Evolutionary conservation across 345 rosid genomes (phyloP).

Genomic region (Adansonia digitata): DNA sequence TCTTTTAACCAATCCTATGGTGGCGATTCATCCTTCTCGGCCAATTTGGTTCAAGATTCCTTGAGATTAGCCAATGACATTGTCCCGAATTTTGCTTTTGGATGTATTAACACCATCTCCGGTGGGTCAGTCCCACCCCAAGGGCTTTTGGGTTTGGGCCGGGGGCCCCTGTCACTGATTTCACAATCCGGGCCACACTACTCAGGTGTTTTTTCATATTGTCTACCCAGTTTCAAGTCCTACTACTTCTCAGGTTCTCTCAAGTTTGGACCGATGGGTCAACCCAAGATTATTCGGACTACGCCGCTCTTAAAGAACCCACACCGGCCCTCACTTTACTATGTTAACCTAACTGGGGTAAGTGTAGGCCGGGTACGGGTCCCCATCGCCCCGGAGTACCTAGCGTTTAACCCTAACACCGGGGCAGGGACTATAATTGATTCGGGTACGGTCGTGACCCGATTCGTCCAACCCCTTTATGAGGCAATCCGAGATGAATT

Average conservation of each 20-base stretch:
- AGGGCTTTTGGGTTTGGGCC: slow-evolving; percentile 81
- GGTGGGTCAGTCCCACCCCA: slow-evolving; percentile 78
- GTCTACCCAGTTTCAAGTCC: slow-evolving; percentile 81
- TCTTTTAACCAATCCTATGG: slow-evolving; percentile 88
- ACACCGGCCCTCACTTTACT: slow-evolving; percentile 82
- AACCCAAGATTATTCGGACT: slow-evolving; percentile 55
- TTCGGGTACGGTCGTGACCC: slow-evolving; percentile 85
- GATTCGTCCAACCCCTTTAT: slow-evolving; percentile 59
- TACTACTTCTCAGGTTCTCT: slow-evolving; percentile 86
- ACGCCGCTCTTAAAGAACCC: slow-evolving; percentile 68
- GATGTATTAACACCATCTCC: slow-evolving; percentile 50
- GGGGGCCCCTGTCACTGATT: slow-evolving; percentile 69
- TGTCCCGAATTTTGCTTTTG: slow-evolving; percentile 52
- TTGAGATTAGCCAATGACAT: slow-evolving; percentile 42
- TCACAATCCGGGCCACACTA: slow-evolving; percentile 63
- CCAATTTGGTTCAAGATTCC: slow-evolving; percentile 57
- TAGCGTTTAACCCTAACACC: slow-evolving; percentile 51
- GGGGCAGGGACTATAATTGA: slow-evolving; percentile 88
- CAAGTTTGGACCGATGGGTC: slow-evolving; percentile 65
- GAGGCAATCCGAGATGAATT: slow-evolving; percentile 65
- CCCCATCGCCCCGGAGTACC: slow-evolving; percentile 36
- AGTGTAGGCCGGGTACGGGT: slow-evolving; percentile 59
- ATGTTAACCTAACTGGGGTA: slow-evolving; percentile 72
- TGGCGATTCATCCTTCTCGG: slow-evolving; percentile 71
- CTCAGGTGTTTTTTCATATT: slow-evolving; percentile 76